Percentiles rank a stretch among this genome's conserved stretches.
phyloP scores from a whole-genome alignment of 306 rosid species.

The Lithocarpus polystachyus region DNA sequence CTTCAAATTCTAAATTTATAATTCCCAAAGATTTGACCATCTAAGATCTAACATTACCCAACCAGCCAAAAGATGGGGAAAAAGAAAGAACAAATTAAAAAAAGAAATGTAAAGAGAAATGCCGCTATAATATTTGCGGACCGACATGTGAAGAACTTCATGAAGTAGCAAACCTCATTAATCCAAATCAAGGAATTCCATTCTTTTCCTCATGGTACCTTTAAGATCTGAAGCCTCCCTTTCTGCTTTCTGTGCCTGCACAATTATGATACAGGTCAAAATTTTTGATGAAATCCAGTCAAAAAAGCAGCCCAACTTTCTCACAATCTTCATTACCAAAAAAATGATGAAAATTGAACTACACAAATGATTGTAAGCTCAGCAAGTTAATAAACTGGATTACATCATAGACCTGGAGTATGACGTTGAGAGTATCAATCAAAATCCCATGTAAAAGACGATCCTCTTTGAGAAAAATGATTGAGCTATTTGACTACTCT shows the following conservation, averaged over 20 bases:
- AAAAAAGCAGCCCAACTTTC: neutral
- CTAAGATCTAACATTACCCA: constrained; percentile 21
- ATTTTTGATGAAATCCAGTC: neutral
- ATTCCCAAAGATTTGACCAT: constrained; percentile 19
- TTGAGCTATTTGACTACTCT: neutral
- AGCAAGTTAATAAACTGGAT: neutral
- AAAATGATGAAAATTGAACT: neutral
- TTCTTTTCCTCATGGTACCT: constrained; percentile 90
- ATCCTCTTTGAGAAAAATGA: neutral
- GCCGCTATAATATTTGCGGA: constrained; percentile 69
- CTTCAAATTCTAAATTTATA: constrained; percentile 15
- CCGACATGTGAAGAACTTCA: constrained; percentile 16
- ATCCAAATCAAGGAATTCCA: constrained; percentile 92
- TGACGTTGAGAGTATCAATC: neutral
- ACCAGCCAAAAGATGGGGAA: constrained; percentile 5
- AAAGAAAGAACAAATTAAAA: neutral
- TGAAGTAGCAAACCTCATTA: constrained; percentile 11
- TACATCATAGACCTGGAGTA: neutral
- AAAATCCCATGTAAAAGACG: neutral
- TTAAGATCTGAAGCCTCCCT: constrained; percentile 86
- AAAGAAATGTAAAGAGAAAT: neutral
- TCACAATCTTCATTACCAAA: neutral
- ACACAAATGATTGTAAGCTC: neutral
- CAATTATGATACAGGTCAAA: constrained; percentile 4
- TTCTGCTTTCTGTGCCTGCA: constrained; percentile 87